Evolutionary conservation across 768 basidiomycete species (phyloP).

Genomic region (Paxillus ammoniavirescens): DNA sequence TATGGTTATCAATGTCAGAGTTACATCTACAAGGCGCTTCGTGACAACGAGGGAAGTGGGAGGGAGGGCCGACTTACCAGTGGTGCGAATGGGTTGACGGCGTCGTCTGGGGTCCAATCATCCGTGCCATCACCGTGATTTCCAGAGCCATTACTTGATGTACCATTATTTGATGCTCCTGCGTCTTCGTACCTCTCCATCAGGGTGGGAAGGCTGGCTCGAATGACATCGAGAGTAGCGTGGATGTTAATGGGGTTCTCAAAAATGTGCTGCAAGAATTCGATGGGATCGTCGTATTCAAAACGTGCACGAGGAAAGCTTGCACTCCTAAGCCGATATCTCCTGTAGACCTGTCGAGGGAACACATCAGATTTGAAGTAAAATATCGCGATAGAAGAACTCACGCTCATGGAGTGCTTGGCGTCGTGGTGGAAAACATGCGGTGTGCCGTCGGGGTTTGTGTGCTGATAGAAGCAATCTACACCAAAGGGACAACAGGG

Average conservation of each 20-base stretch:
- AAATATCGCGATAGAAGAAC: constrained; percentile 33
- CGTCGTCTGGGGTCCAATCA: constrained; percentile 12
- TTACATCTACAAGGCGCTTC: constrained; percentile 27
- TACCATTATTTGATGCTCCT: not conserved
- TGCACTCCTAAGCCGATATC: constrained; percentile 19
- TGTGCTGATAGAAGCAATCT: constrained; percentile 81
- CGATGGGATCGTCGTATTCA: constrained; percentile 30
- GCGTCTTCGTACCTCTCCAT: constrained; percentile 19
- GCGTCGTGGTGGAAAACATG: constrained; percentile 56
- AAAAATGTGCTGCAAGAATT: constrained; percentile 52
- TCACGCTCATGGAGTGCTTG: constrained; percentile 52
- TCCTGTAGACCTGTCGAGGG: constrained; percentile 24
- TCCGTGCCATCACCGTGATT: constrained; percentile 37
- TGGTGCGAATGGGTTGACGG: constrained; percentile 15
- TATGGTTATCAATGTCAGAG: constrained; percentile 26
- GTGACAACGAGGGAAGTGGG: constrained; percentile 24
- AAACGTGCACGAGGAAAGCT: constrained; percentile 26
- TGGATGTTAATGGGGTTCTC: constrained; percentile 43
- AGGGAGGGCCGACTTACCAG: constrained; percentile 21
- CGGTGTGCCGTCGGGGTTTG: constrained; percentile 62
- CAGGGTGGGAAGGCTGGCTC: constrained; percentile 31
- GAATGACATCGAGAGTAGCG: constrained; percentile 36
- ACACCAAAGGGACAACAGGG: constrained; percentile 76
- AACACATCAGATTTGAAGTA: constrained; percentile 12
- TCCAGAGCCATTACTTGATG: constrained; percentile 2